Evolutionary conservation across 257 asterid genomes (phyloP).

Genomic region (Datura wrightii): DNA sequence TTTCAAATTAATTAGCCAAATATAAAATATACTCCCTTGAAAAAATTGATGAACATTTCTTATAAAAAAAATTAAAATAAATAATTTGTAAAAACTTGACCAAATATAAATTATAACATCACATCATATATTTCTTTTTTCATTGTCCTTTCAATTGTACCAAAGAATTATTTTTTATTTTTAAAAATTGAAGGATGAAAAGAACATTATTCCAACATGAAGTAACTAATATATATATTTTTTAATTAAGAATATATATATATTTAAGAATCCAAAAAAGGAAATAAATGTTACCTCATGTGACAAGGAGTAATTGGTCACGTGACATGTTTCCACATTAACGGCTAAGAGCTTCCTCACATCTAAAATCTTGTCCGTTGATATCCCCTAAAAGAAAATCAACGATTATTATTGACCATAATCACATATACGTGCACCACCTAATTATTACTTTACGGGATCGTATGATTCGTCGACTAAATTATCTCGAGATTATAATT

Average conservation of each 20-base stretch:
- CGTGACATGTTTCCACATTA: slow-evolving; percentile 85
- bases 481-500: background rate
- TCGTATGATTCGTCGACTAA: background rate
- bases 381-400: slow-evolving; percentile 64
- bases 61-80: no score
- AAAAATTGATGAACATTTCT: no score
- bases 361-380: slow-evolving; percentile 94
- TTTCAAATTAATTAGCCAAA: no score
- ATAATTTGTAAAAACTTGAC: no score
- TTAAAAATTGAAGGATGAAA: background rate
- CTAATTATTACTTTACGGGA: background rate
- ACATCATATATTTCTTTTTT: no score
- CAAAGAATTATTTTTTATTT: no score
- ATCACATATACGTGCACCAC: background rate
- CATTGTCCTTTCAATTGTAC: no score
- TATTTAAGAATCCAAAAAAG: background rate
- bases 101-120: no score
- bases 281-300: slow-evolving; percentile 67
- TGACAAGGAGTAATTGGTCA: slow-evolving; percentile 76
- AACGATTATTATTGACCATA: background rate
- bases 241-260: no score
- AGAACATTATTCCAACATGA: background rate
- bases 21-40: no score
- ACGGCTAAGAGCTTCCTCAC: slow-evolving; percentile 83
- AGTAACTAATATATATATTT: no score